Percentiles rank a stretch among this genome's conserved stretches.
Evolutionary conservation across 352 stramenopile genomes (phyloP).

Genomic region (Halophytophthora polymorphica): DNA sequence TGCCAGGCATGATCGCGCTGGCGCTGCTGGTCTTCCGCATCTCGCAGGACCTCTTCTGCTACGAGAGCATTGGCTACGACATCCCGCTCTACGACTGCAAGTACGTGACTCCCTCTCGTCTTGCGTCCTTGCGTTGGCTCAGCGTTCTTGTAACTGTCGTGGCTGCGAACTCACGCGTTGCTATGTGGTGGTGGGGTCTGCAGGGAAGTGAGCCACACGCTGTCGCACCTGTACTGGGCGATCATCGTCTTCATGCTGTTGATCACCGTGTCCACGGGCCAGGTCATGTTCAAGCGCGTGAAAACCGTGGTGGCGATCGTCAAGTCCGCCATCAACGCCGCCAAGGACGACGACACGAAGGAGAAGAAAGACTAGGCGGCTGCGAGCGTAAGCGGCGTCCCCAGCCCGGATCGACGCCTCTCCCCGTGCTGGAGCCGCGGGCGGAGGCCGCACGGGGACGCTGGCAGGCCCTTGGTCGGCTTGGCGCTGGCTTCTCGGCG

Average conservation of each 20-base stretch:
- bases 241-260: constrained; percentile 87
- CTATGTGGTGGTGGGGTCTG: constrained; percentile 11
- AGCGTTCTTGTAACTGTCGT: too few relatives aligned
- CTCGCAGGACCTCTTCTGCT: constrained; percentile 79
- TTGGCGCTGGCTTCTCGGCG: constrained; percentile 12
- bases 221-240: constrained; percentile 85
- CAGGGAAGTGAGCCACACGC: constrained; percentile 82
- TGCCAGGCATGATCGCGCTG: constrained; percentile 89
- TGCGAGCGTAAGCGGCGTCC: too few relatives aligned
- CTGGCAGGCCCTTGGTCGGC: constrained; percentile 8
- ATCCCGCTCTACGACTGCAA: constrained; percentile 89
- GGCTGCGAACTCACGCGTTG: constrained; percentile 7
- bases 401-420: too few relatives aligned
- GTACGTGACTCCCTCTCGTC: constrained; percentile 48
- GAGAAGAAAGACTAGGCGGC: constrained; percentile 67
- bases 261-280: constrained; percentile 77
- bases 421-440: not conserved
- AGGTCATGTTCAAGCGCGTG: constrained; percentile 84
- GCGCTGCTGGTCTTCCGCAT: constrained; percentile 89
- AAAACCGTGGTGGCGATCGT: constrained; percentile 73
- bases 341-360: constrained; percentile 47
- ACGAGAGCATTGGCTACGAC: constrained; percentile 82
- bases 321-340: constrained; percentile 57
- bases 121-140: not conserved
- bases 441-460: constrained; percentile 5